Evolutionary conservation across 139 green algal species (phyloP).

Genomic region (Chlamydomonas eustigma): DNA sequence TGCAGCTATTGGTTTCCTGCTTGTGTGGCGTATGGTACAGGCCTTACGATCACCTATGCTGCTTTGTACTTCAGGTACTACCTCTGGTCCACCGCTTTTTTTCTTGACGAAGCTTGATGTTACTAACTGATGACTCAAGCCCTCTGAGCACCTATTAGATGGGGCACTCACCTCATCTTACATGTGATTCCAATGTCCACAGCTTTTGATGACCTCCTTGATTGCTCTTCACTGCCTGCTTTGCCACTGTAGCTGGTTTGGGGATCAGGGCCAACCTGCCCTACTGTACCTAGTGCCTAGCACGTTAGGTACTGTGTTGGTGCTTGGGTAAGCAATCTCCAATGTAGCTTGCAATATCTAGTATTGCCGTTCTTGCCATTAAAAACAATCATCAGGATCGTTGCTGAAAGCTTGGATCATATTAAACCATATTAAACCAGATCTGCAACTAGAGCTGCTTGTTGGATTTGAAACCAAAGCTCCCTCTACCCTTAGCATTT

Average conservation of each 20-base stretch:
- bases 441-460: neutral
- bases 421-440: neutral
- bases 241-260: constrained; percentile 34
- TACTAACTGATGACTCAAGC: too few relatives aligned
- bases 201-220: neutral
- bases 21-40: constrained; percentile 58
- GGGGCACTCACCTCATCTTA: too few relatives aligned
- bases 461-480: neutral
- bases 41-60: constrained; percentile 79
- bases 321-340: constrained; percentile 32
- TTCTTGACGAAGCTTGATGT: too few relatives aligned
- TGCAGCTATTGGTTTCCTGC: constrained; percentile 49
- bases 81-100: too few relatives aligned
- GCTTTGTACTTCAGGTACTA: constrained; percentile 59
- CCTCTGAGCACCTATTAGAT: too few relatives aligned
- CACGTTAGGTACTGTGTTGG: constrained; percentile 63
- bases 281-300: constrained; percentile 92
- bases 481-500: neutral
- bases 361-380: neutral
- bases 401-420: neutral
- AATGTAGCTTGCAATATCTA: constrained; percentile 27
- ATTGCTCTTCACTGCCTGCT: neutral
- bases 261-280: constrained; percentile 79
- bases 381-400: neutral
- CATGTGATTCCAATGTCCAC: too few relatives aligned